phyloP scores from a whole-genome alignment of 768 basidiomycete species.

The Kondoa subrosea region DNA sequence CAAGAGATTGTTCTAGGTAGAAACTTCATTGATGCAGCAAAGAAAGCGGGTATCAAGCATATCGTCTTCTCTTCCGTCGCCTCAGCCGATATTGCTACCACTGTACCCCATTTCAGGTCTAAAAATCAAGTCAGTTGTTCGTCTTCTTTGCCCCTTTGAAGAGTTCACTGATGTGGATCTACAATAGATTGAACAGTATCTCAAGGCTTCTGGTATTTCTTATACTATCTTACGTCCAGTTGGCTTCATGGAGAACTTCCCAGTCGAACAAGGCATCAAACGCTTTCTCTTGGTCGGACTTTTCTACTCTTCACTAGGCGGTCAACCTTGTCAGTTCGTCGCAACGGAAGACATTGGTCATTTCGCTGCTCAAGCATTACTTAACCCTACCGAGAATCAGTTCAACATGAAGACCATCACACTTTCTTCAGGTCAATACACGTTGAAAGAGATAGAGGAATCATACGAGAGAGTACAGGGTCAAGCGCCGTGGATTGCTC shows the following conservation, averaged over 20 bases:
- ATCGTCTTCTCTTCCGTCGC: conserved; percentile 28
- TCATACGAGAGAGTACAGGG: conserved; percentile 23
- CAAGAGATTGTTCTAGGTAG: conserved; percentile 27
- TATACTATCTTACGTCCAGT: conserved; percentile 27
- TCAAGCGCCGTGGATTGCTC: conserved; percentile 23
- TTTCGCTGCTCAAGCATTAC: conserved; percentile 28
- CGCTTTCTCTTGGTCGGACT: conserved; percentile 23
- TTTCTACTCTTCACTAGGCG: conserved; percentile 21
- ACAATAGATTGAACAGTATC: conserved; percentile 26
- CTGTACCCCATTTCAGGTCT: conserved; percentile 29
- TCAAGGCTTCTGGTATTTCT: conserved; percentile 23
- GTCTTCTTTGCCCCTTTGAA: neutral
- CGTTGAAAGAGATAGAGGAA: conserved; percentile 11
- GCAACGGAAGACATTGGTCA: conserved; percentile 26
- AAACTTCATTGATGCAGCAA: conserved; percentile 27
- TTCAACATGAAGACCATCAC: conserved; percentile 22
- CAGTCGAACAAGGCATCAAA: conserved; percentile 14
- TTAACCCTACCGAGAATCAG: conserved; percentile 17
- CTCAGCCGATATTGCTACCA: conserved; percentile 20
- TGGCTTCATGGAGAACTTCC: conserved; percentile 30
- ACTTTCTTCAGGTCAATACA: conserved; percentile 22
- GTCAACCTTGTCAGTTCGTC: conserved; percentile 22
- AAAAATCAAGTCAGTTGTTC: conserved; percentile 23
- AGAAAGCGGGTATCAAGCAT: conserved; percentile 22
- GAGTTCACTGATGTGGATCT: conserved; percentile 2